phyloP scores from a whole-genome alignment of 176 grass and related monocot species.

The Dendrocalamus sinicus region DNA sequence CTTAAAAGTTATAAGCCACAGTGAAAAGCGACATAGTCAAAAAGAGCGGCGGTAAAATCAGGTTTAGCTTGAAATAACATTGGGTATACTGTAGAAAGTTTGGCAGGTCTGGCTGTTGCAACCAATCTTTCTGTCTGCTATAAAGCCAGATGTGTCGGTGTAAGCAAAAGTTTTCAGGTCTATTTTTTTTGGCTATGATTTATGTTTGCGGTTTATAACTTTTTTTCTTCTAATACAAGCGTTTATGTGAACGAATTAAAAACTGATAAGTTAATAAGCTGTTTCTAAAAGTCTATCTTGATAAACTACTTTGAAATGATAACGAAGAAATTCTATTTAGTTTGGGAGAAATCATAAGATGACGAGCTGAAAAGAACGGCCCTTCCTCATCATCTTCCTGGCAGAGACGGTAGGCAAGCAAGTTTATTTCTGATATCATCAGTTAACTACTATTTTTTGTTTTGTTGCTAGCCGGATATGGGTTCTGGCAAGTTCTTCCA shows the following conservation, averaged over 20 bases:
- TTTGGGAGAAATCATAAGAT: too few species aligned
- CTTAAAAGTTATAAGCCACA: too few species aligned
- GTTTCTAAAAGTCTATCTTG: too few species aligned
- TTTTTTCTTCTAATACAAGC: too few species aligned
- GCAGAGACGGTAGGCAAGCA: slow-evolving; percentile 34
- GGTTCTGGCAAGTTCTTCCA: slow-evolving; percentile 47
- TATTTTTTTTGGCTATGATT: too few species aligned
- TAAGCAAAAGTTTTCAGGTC: too few species aligned
- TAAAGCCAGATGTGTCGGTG: slow-evolving; percentile 11
- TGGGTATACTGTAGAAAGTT: neutral
- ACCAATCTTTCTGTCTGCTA: neutral
- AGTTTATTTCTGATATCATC: slow-evolving; percentile 27
- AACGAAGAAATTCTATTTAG: too few species aligned
- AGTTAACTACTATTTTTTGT: neutral
- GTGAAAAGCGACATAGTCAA: rapidly evolving
- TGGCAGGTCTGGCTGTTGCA: neutral
- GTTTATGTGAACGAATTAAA: rapidly evolving
- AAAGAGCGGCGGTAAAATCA: neutral
- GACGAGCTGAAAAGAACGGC: too few species aligned
- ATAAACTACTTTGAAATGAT: too few species aligned
- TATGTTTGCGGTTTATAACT: too few species aligned
- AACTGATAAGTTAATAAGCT: too few species aligned
- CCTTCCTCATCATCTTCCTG: neutral
- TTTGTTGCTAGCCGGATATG: slow-evolving; percentile 27
- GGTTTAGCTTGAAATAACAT: neutral